Conservation (phyloP, 805 yeast species). For the Lipomyces starkeyi region DNA sequence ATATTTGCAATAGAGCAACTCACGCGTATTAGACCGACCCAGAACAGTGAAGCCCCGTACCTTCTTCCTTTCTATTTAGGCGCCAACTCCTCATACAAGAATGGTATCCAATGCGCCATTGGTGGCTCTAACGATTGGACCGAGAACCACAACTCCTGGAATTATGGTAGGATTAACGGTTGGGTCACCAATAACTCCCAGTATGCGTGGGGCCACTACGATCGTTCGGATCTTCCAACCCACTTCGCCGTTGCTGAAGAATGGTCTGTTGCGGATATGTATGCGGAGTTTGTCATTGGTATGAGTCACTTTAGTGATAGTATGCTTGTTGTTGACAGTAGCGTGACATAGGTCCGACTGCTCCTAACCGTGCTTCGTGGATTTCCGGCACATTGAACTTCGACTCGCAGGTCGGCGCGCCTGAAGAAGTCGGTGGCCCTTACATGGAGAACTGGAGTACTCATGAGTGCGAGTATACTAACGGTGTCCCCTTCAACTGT, state of each 20-base stretch:
- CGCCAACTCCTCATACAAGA: constrained; percentile 34
- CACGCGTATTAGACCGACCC: constrained; percentile 13
- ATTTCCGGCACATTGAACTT: constrained; percentile 41
- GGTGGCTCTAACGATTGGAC: constrained; percentile 44
- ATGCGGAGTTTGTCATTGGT: constrained; percentile 40
- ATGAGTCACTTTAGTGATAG: not conserved
- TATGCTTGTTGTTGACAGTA: not conserved
- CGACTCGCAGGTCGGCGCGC: constrained; percentile 36
- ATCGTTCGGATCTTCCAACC: constrained; percentile 40
- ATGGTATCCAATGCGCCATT: constrained; percentile 38
- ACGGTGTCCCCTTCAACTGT: constrained; percentile 34
- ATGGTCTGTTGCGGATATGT: constrained; percentile 43
- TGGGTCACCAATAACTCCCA: constrained; percentile 42
- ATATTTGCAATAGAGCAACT: too few species aligned
- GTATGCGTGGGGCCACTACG: constrained; percentile 39
- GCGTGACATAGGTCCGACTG: constrained; percentile 35
- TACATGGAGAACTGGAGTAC: constrained; percentile 38
- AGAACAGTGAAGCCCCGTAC: constrained; percentile 21
- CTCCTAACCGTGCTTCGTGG: constrained; percentile 42
- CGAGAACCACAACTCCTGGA: constrained; percentile 41
- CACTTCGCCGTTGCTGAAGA: constrained; percentile 41
- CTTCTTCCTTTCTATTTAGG: constrained; percentile 40
- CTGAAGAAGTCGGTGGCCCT: constrained; percentile 37
- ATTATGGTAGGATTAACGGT: constrained; percentile 38
- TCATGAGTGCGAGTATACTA: constrained; percentile 20